Base-by-base conservation (phyloP, 164 flowering plant genomes). In the Chimonanthus praecox region DNA sequence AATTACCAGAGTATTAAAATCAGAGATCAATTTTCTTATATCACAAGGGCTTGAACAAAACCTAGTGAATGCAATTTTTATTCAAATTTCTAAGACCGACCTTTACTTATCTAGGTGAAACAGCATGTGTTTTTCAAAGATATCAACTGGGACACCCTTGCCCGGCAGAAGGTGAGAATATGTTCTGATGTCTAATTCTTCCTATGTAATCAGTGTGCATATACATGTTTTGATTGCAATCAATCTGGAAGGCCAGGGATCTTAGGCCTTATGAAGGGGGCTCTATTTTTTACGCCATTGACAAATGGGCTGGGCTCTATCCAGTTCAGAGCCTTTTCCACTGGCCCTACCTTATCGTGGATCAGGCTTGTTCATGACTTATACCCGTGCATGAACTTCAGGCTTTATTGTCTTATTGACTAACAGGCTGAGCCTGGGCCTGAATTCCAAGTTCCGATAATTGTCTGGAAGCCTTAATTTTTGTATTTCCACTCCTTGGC, bases 71-170 rank as follows among this genome's bases (percentile, higher is more conserved):
- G 10, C 60, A 13, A 11, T 13, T 54, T 54, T 54, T 54, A 10
- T 54, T 54, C 60, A 54, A 54, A 9, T n/a, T 11, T 4, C 60
- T 54, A 54, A 54, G 16, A 54, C 16, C 60, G 11, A 13, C 45
- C 8, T 7, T 18, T 21, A 5, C n/a, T 68, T 20, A 47, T 47
- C 49, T 88, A 96, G 99, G 99, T 96, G 81, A 96, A 96, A 84
- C 88, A 88, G 74, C 99, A 96, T 82, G 78, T 77, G 6, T 96
- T 94, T 84, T 96, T 96, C 83, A 88, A 91, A 80, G 90, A 94
- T 78, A 92, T 94, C 75, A 96, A 94, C 79, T 96, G 99, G 99
- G 97, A 94, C 75, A 96, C 99, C 45, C 91, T 94, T 74, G 97
- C 97, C 18, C 85, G 99, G 80, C 99, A 94, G 82, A 96, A 96